A percentile compares a stretch with the other conserved stretches of the same genome.
phyloP scores from a whole-genome alignment of 306 rosid species.

The Erythrophleum fordii region DNA sequence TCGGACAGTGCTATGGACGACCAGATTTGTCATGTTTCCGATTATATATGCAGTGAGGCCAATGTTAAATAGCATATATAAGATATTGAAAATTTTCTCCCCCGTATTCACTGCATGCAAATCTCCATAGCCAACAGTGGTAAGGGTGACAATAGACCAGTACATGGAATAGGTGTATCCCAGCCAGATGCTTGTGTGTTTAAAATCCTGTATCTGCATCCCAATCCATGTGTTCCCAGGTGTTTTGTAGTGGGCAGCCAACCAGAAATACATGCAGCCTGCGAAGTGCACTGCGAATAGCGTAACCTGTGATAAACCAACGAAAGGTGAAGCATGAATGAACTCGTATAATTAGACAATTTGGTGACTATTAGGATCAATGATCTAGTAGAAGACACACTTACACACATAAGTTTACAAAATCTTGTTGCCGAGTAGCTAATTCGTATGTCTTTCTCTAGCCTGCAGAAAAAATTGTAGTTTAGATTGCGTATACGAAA shows the following conservation, averaged over 20 bases:
- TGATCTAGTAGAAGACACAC: slow-evolving; percentile 30
- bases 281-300: slow-evolving; percentile 83
- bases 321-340: slow-evolving; percentile 14
- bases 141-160: slow-evolving; percentile 83
- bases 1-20: slow-evolving; percentile 73
- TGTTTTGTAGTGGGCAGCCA: slow-evolving; percentile 60
- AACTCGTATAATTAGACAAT: slow-evolving; percentile 11
- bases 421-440: slow-evolving; percentile 74
- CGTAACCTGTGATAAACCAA: slow-evolving; percentile 63
- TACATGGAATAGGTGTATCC: slow-evolving; percentile 79
- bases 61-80: slow-evolving; percentile 85
- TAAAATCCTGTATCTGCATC: slow-evolving; percentile 47
- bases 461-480: slow-evolving; percentile 49
- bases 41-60: slow-evolving; percentile 87
- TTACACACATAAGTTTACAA: slow-evolving; percentile 74
- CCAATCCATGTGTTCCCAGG: slow-evolving; percentile 79
- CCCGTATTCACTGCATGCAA: slow-evolving; percentile 73
- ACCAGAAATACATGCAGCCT: slow-evolving; percentile 86
- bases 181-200: slow-evolving; percentile 54
- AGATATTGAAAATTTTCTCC: slow-evolving; percentile 73
- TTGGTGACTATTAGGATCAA: slow-evolving; percentile 1
- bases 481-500: slow-evolving; percentile 15
- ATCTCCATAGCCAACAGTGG: slow-evolving; percentile 94
- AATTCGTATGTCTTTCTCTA: slow-evolving; percentile 86
- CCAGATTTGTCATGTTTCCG: slow-evolving; percentile 88